phyloP scores from a whole-genome alignment of 495 filamentous ascomycete species.

The Penicillium flavigenum region DNA sequence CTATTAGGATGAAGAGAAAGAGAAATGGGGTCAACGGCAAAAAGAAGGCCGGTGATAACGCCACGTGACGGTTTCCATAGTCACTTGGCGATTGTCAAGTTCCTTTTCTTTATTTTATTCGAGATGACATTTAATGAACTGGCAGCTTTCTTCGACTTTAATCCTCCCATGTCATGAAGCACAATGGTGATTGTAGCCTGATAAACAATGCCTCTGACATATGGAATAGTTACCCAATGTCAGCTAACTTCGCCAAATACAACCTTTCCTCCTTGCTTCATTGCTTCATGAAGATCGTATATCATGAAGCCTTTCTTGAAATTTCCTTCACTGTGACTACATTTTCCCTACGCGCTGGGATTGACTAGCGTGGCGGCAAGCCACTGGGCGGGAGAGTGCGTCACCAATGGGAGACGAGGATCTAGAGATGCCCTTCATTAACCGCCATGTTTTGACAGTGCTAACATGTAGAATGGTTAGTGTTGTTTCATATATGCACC shows the following conservation, averaged over 20 bases:
- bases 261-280: neutral
- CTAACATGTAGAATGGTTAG: neutral
- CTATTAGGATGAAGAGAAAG: neutral
- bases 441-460: neutral
- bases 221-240: neutral
- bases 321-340: neutral
- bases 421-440: neutral
- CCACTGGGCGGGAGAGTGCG: neutral
- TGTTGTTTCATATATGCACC: conserved; percentile 3
- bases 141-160: neutral
- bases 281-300: neutral
- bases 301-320: neutral
- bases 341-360: neutral
- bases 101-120: neutral
- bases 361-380: conserved; percentile 4
- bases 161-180: neutral
- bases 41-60: neutral
- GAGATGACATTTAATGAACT: neutral
- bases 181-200: neutral
- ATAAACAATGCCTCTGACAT: neutral
- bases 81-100: neutral
- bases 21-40: neutral
- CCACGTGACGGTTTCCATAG: neutral
- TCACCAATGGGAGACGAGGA: neutral
- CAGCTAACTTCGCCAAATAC: neutral